Percentiles rank a stretch among this genome's conserved stretches.
Conservation (phyloP, 2,329 filamentous ascomycete genomes). For the Monilinia laxa region DNA sequence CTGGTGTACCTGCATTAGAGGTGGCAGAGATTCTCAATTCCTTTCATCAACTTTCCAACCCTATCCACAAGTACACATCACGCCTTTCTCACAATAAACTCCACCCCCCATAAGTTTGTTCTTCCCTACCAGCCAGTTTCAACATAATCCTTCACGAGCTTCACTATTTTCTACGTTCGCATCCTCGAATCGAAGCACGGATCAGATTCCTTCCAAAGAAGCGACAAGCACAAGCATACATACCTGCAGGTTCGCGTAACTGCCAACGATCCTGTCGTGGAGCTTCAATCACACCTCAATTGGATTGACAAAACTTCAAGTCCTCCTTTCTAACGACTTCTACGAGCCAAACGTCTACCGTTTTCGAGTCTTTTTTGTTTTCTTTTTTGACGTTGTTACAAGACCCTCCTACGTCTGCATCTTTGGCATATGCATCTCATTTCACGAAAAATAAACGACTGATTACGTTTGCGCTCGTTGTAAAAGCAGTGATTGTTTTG, state of each 20-base stretch:
- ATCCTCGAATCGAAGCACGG: conserved; percentile 38
- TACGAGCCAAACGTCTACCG: conserved; percentile 45
- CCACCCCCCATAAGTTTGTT: conserved; percentile 4
- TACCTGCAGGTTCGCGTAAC: conserved; percentile 42
- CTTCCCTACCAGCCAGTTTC: conserved; percentile 19
- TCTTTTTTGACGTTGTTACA: conserved; percentile 36
- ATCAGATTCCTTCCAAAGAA: conserved; percentile 35
- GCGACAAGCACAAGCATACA: conserved; percentile 41
- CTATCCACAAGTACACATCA: conserved; percentile 26
- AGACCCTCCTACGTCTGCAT: conserved; percentile 31
- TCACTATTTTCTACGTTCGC: conserved; percentile 35
- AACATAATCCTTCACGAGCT: conserved; percentile 32
- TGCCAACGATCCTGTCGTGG: conserved; percentile 38
- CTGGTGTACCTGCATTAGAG: conserved; percentile 42
- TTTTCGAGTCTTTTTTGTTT: conserved; percentile 34
- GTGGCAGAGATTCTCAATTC: conserved; percentile 37
- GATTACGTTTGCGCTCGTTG: conserved; percentile 32
- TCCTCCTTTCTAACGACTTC: conserved; percentile 44
- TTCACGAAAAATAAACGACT: conserved; percentile 37
- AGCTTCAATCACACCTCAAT: conserved; percentile 41
- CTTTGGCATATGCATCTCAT: conserved; percentile 35
- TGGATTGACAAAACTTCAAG: conserved; percentile 37
- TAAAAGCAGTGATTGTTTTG: conserved; percentile 29
- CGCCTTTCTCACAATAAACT: conserved; percentile 24
- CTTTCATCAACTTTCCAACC: conserved; percentile 27